These are phyloP conservation scores for Solanum ahanhuiri DNA, from an alignment of 257 asterid species.

Conservation along the genomic window DNA sequence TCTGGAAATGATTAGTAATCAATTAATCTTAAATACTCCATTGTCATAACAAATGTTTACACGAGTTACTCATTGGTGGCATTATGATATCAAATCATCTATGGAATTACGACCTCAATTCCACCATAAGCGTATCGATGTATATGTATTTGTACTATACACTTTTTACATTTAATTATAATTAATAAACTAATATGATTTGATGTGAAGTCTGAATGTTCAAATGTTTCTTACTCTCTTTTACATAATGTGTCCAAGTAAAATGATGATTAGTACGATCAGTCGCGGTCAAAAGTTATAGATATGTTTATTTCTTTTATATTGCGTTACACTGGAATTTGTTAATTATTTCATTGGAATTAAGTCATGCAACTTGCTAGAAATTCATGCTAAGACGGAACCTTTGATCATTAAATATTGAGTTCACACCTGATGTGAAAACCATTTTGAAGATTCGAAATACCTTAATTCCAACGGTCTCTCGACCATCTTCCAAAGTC, in stretches of 20 bases:
- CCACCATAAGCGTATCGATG: neutral
- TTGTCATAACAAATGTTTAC: neutral
- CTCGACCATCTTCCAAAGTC: neutral
- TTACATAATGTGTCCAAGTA: neutral
- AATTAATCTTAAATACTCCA: neutral
- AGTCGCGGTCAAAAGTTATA: neutral
- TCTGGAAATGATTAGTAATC: neutral
- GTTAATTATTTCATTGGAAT: neutral
- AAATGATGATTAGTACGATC: neutral
- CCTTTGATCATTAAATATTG: neutral
- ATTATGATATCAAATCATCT: neutral
- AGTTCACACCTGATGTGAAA: neutral
- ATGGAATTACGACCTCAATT: neutral
- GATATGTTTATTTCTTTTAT: neutral
- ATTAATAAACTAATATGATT: too few relatives aligned
- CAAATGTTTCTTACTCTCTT: neutral
- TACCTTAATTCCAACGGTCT: neutral
- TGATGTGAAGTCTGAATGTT: neutral
- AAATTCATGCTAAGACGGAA: neutral
- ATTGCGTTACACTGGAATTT: neutral
- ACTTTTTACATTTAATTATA: neutral
- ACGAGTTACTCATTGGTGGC: neutral
- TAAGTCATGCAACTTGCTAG: neutral
- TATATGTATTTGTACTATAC: neutral
- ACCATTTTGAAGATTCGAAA: neutral